Percentiles rank a stretch among this genome's conserved stretches.
phyloP scores from a whole-genome alignment of 768 basidiomycete genomes.

The Lyophyllum semitale region DNA sequence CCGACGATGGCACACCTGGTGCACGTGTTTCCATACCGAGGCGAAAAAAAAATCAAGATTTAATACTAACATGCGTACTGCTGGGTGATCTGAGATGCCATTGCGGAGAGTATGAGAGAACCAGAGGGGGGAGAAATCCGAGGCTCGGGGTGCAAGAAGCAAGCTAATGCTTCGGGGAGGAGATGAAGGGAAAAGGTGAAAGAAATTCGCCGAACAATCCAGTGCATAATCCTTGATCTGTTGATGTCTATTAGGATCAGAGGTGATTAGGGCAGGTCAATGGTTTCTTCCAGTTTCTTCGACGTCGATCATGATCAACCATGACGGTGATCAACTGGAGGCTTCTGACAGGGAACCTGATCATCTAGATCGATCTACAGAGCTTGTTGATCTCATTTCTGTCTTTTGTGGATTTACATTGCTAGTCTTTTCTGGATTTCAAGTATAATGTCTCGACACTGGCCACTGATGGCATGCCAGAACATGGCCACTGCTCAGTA shows the following conservation, averaged over 20 bases:
- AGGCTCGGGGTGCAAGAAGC: conserved; percentile 53
- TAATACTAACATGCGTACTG: conserved; percentile 79
- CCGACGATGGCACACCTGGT: conserved; percentile 3
- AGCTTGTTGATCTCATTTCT: no score
- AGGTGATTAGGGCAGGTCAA: conserved; percentile 13
- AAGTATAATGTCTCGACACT: not conserved
- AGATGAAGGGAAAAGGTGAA: conserved; percentile 17
- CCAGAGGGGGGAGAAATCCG: conserved; percentile 27
- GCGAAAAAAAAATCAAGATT: conserved; percentile 11
- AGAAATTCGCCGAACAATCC: not conserved
- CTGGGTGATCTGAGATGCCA: conserved; percentile 77
- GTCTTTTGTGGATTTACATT: no score
- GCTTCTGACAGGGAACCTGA: not conserved
- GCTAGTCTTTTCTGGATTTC: not conserved
- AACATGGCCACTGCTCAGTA: no score
- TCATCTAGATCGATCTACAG: not conserved
- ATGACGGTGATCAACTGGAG: not conserved
- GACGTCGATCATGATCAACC: not conserved
- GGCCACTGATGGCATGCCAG: not conserved
- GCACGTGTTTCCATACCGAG: conserved; percentile 14
- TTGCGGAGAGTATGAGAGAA: conserved; percentile 37
- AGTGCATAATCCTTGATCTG: conserved; percentile 7
- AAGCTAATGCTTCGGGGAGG: conserved; percentile 77
- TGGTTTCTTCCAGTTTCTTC: not conserved
- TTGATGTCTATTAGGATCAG: conserved; percentile 15